Evolutionary conservation across 2,329 filamentous ascomycete genomes (phyloP).

Genomic region (Camptophora hylomeconis): DNA sequence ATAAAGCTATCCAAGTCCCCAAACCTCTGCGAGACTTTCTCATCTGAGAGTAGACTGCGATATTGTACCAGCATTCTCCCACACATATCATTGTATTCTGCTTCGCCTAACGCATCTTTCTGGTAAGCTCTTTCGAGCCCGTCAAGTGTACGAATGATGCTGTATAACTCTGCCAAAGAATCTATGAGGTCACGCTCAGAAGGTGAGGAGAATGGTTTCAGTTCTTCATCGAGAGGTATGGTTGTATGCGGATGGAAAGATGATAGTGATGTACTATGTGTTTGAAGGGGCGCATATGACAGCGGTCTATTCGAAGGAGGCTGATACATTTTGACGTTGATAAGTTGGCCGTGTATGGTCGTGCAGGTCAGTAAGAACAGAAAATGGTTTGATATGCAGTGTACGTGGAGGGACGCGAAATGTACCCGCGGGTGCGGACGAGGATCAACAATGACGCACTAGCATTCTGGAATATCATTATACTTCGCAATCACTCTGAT

Average conservation of each 20-base stretch:
- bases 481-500: too few species aligned
- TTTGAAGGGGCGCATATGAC: conserved; percentile 77
- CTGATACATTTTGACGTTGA: too few species aligned
- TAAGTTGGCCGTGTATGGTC: too few species aligned
- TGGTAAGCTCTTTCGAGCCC: conserved; percentile 93
- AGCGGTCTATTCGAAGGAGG: conserved; percentile 39
- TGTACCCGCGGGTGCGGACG: too few species aligned
- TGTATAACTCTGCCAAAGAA: conserved; percentile 92
- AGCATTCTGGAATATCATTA: too few species aligned
- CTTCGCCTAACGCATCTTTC: conserved; percentile 83
- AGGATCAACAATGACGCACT: too few species aligned
- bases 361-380: too few species aligned
- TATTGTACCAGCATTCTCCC: conserved; percentile 90
- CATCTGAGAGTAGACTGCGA: conserved; percentile 82
- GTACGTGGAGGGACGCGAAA: too few species aligned
- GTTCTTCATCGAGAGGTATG: conserved; percentile 92
- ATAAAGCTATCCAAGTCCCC: conserved; percentile 85
- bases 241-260: too few species aligned
- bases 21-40: conserved; percentile 80
- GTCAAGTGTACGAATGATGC: conserved; percentile 90
- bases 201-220: conserved; percentile 75
- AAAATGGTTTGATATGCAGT: too few species aligned
- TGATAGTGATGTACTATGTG: conserved; percentile 68
- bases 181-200: conserved; percentile 89
- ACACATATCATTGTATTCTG: conserved; percentile 93